Evolutionary conservation across 106 monocot genomes (phyloP), one percentile per base, ranked within the genome.

Genomic region (Xerophyta viscosa): DNA sequence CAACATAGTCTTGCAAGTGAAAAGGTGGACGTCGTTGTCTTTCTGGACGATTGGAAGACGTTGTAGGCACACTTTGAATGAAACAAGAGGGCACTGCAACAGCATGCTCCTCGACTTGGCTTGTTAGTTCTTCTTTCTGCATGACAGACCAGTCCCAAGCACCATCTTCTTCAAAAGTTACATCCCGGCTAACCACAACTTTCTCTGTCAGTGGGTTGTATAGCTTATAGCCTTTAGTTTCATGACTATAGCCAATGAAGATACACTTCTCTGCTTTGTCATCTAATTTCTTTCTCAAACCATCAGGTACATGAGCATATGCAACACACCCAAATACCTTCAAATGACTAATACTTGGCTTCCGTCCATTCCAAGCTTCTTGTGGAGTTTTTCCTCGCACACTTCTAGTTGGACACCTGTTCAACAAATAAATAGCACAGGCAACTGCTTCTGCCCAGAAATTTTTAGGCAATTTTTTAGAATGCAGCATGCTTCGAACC

Each of bases 401-500:
- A 18, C 52, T 52, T 29, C 52, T 52, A 28, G 13, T 52, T 20
- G 28, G 27, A 18, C 52, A 52, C 11, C 28, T 8, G n/a, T 52
- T 52, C 15, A 29, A 30, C 28, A 52, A 11, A 27, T 52, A 52
- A 15, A 52, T 3, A 13, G 15, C 52, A 29, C 29, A 52, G 15
- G 17, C 29, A 29, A 52, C 48, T 1, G 48, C 28, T 29, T 52
- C 28, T 15, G 28, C 52, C 27, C 52, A 52, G n/a, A 52, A 14
- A 2, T 29, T n/a, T 30, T 52, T 27, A 13, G 28, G 52, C 52
- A 52, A 14, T 13, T 52, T 52, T 17, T 52, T 52, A 29, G 5
- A 24, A 8, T 52, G 27, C 52, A 52, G 29, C 52, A 30, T 52
- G n/a, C 52, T 29, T 29, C 23, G 21, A 24, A 29, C 27, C 52